phyloP scores from a whole-genome alignment of 2,329 filamentous ascomycete genomes.

The Ploettnerulaceae sp. region DNA sequence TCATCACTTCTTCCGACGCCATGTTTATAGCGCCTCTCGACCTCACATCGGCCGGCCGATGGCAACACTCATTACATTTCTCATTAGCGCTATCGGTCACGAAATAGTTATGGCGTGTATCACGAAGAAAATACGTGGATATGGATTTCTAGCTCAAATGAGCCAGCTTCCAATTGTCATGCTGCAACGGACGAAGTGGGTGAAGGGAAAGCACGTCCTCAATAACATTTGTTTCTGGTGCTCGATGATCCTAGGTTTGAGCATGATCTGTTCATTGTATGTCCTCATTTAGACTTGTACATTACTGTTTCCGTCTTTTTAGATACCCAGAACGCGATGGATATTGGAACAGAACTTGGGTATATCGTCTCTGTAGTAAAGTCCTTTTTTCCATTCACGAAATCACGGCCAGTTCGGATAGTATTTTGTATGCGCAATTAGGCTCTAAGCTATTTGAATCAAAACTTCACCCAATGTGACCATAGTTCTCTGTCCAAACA shows the following conservation, averaged over 20 bases:
- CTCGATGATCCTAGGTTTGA: conserved; percentile 82
- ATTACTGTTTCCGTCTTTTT: background rate
- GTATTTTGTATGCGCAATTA: background rate
- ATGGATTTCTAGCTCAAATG: conserved; percentile 95
- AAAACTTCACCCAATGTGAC: no score
- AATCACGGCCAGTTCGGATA: background rate
- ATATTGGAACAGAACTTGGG: background rate
- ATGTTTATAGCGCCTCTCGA: conserved; percentile 83
- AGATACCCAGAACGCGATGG: conserved; percentile 2
- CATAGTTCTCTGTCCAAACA: no score
- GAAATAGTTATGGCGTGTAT: conserved; percentile 98
- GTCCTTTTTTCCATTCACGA: background rate
- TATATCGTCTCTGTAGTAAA: no score
- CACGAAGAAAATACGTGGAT: conserved; percentile 91
- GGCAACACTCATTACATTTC: conserved; percentile 85
- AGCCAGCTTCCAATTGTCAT: conserved; percentile 92
- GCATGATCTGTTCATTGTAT: conserved; percentile 44
- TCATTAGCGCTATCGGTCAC: conserved; percentile 84
- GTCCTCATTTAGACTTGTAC: conserved; percentile 21
- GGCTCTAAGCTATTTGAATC: no score
- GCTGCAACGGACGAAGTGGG: conserved; percentile 74
- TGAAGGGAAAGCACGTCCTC: conserved; percentile 68
- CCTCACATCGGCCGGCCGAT: conserved; percentile 69
- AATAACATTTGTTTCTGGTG: conserved; percentile 92
- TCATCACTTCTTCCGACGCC: conserved; percentile 88